Evolutionary conservation across 371 early-diverging fungal genomes (phyloP), one percentile per base, ranked within the genome.

Genomic region (Dichotomocladium elegans): DNA sequence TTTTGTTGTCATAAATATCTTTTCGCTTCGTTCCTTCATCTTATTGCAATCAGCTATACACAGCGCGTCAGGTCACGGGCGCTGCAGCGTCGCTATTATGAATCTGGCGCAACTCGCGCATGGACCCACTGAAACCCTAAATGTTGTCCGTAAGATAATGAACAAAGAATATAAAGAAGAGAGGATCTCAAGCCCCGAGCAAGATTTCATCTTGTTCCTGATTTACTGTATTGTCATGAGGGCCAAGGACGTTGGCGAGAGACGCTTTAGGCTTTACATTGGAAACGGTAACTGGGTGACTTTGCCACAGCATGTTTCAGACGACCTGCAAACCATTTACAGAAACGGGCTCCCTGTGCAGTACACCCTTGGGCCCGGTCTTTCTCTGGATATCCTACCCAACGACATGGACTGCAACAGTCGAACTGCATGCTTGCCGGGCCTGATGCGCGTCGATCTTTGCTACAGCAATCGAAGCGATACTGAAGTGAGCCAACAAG

Each of bases 261-360:
- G 19, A 10, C 48, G 34, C 19, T 72, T 61, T 47, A 45, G 68
- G 37, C 51, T 73, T 6, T 73, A 73, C 52, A 57, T 60, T 53
- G 74, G 74, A 30, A 66, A 73, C 53, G 63, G 74, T 9, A 73
- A 73, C 35, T 73, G 74, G 74, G 54, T 73, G 8, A 67, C 59
- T 19, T 61, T 73, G 14, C 41, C 37, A 34, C 30, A 37, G 14
- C 48, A 67, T 19, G 58, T 63, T 14, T 67, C 74, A 30, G 53
- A 58, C 41, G 74, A 73, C 28, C 50, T 73, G 21, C 26, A 58
- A n/a, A 27, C 40, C 0, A 69, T 73, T 19, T 73, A 63, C 45
- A 47, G 51, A 48, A 53, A 53, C 4, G 74, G 74, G 1, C 53
- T 55, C 3, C 60, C 67, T 5, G 52, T 61, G 17, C 67, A 70